These are phyloP conservation scores for Trichoderma guizhouense DNA, from an alignment of 2,329 filamentous ascomycete genomes.

Conservation along the genomic window DNA sequence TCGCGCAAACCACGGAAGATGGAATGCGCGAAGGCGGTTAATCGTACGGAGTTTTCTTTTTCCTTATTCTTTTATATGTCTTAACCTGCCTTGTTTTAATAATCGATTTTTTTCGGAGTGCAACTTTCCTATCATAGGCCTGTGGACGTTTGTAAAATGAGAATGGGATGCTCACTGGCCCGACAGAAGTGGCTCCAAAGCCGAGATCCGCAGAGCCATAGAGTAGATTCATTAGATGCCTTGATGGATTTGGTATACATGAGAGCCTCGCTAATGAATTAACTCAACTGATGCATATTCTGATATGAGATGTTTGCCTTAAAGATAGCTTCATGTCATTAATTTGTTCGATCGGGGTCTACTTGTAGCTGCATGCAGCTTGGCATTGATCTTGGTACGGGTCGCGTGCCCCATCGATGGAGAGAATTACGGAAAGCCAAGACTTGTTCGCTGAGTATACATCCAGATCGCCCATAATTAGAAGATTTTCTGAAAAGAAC, in stretches of 20 bases:
- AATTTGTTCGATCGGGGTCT: background rate
- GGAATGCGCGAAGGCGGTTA: background rate
- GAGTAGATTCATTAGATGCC: background rate
- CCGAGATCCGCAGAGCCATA: background rate
- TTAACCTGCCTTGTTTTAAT: background rate
- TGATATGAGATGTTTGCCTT: background rate
- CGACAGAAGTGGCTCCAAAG: background rate
- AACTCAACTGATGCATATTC: background rate
- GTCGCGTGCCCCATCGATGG: background rate
- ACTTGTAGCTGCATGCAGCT: background rate
- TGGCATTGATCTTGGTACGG: background rate
- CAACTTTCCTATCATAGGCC: background rate
- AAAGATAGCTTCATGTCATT: background rate
- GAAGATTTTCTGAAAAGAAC: background rate
- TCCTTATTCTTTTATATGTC: background rate
- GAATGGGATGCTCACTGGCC: background rate
- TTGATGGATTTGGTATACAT: background rate
- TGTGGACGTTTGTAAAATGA: background rate
- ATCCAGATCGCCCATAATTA: background rate
- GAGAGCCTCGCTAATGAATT: background rate
- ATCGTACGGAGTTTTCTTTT: background rate
- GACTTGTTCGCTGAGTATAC: background rate
- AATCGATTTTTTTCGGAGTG: background rate
- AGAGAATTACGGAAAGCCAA: background rate
- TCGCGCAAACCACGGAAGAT: background rate